These are phyloP conservation scores for Wickerhamiella cacticola DNA, from an alignment of 805 yeast genomes.

Conservation along the genomic window DNA sequence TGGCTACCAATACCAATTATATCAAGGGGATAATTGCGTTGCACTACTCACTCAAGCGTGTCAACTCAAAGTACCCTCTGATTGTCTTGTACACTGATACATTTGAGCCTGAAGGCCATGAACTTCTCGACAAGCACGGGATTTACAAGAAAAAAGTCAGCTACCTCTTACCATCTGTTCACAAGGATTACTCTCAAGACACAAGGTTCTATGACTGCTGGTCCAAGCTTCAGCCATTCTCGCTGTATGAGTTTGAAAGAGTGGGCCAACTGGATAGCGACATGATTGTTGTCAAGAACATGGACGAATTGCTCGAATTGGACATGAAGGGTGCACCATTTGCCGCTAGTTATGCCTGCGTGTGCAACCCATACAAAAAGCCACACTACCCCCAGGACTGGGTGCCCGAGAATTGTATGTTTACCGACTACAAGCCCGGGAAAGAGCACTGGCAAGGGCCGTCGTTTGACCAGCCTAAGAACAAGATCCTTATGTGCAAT, in stretches of 20 bases:
- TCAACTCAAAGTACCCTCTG: slow-evolving; percentile 38
- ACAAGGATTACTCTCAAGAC: slow-evolving; percentile 39
- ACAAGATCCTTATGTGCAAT: slow-evolving; percentile 34
- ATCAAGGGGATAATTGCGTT: slow-evolving; percentile 42
- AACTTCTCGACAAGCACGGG: slow-evolving; percentile 31
- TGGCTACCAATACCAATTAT: slow-evolving; percentile 42
- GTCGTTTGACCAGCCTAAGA: slow-evolving; percentile 18
- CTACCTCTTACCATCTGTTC: slow-evolving; percentile 34
- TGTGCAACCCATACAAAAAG: slow-evolving; percentile 44
- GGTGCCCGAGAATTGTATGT: slow-evolving; percentile 41
- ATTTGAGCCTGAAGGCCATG: slow-evolving; percentile 34
- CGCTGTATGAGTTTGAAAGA: slow-evolving; percentile 39
- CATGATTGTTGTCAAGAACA: slow-evolving; percentile 44
- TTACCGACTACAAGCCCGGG: slow-evolving; percentile 30
- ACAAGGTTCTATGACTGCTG: slow-evolving; percentile 49
- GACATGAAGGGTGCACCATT: slow-evolving; percentile 33
- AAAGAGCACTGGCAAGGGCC: slow-evolving; percentile 33
- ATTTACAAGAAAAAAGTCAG: slow-evolving; percentile 35
- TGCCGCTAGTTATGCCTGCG: slow-evolving; percentile 52
- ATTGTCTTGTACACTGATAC: slow-evolving; percentile 44
- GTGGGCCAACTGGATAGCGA: slow-evolving; percentile 48
- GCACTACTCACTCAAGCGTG: slow-evolving; percentile 36
- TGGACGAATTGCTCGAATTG: slow-evolving; percentile 48
- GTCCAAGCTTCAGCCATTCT: slow-evolving; percentile 48
- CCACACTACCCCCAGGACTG: slow-evolving; percentile 45